Evolutionary conservation across 805 yeast species (phyloP), one percentile per base, ranked within the genome.

Genomic region (Kuraishia ogatae): DNA sequence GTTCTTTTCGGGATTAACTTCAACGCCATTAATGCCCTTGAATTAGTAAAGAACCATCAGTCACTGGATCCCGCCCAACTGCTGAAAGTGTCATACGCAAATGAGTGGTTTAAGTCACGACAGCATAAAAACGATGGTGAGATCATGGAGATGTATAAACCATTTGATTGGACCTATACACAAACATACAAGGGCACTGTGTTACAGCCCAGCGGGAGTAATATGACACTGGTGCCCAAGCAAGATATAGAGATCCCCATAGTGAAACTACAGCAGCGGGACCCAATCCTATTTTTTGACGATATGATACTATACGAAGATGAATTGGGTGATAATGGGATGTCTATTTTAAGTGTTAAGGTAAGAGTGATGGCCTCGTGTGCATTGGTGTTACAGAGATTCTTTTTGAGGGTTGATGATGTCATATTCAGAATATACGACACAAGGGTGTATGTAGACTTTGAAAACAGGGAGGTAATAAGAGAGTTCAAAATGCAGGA

Each of bases 91-190:
- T 84, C 96, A 8, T 90, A 93, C 70, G 89, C 97, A 3, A 77
- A 87, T 55, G 89, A 87, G 59, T 94, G 98, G 98, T 73, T 79
- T 61, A 66, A 66, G 52, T 60, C 65, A 48, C 70, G 67, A 53
- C 71, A 69, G 39, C 61, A 70, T 24, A 58, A 63, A 52, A 64
- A 61, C 49, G 66, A 65, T 13, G 67, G 66, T 13, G 74, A 24
- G 74, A 77, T 65, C 67, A 77, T 64, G 77, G 80, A 86, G 50
- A 80, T 86, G 39, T 81, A 85, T 53, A 86, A 87, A 62, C 94
- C 97, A 1, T 94, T 83, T 66, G 99, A 94, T 72, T 94, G 99
- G 99, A 93, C 99, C 0, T 94, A 94, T 66, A 81, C 97, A 0
- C 83, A 96, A 0, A 69, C 75, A 51, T 94, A 93, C 67, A 77